phyloP scores from a whole-genome alignment of 768 basidiomycete genomes.

The Phanerochaete carnosa region DNA sequence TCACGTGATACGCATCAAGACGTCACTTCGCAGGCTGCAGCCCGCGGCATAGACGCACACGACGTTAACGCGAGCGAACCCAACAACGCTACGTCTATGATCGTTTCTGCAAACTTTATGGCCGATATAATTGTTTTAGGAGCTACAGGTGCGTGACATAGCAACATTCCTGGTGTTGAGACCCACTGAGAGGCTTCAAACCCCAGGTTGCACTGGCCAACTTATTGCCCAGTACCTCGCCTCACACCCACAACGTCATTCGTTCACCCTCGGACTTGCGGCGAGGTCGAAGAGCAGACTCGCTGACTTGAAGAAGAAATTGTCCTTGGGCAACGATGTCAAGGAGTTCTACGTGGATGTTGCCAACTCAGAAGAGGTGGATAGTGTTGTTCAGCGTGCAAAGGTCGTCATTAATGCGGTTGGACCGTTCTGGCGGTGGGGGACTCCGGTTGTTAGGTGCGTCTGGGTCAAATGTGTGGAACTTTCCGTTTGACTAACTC shows the following conservation, averaged over 20 bases:
- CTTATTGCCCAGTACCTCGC: conserved; percentile 67
- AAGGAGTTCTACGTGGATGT: conserved; percentile 56
- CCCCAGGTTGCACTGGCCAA: conserved; percentile 62
- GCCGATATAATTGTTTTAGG: conserved; percentile 67
- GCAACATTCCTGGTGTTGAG: neutral
- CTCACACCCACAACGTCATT: conserved; percentile 51
- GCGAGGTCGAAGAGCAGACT: conserved; percentile 69
- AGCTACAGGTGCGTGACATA: conserved; percentile 46
- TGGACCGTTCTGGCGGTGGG: conserved; percentile 72
- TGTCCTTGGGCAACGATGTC: conserved; percentile 41
- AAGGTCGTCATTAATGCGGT: conserved; percentile 75
- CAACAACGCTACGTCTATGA: neutral
- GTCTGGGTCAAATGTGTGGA: conserved; percentile 17
- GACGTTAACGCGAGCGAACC: neutral
- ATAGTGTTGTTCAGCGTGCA: conserved; percentile 50
- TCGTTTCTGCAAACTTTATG: conserved; percentile 24
- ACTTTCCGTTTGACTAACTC: neutral
- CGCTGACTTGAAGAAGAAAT: conserved; percentile 44
- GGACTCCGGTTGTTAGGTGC: conserved; percentile 68
- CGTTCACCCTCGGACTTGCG: conserved; percentile 66
- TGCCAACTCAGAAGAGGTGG: conserved; percentile 47
- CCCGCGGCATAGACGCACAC: neutral
- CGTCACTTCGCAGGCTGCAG: neutral
- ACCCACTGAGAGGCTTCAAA: neutral
- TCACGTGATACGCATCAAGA: neutral